Conservation (phyloP, 345 rosid genomes). For the Eucalyptus regnans region DNA sequence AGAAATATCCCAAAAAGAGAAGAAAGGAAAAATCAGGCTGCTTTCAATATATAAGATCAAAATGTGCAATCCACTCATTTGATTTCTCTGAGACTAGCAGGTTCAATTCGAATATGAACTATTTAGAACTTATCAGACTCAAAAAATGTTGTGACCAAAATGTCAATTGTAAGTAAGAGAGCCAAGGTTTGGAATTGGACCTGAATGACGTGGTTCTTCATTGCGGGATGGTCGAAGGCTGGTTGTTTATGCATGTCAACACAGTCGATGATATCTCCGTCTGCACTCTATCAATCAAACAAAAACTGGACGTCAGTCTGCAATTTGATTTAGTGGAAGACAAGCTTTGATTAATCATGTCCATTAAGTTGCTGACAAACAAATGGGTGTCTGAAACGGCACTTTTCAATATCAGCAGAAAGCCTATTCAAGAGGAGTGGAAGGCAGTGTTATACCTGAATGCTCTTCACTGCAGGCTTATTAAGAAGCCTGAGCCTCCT, state of each 20-base stretch:
- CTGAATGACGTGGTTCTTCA: conserved; percentile 34
- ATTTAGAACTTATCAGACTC: not conserved
- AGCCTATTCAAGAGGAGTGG: not conserved
- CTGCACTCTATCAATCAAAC: conserved; percentile 18
- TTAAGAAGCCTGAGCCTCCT: conserved; percentile 25
- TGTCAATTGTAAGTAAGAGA: not conserved
- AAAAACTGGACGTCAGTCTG: not conserved
- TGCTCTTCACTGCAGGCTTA: conserved; percentile 38
- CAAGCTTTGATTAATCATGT: not conserved
- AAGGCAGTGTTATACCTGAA: conserved; percentile 3
- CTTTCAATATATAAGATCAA: not conserved
- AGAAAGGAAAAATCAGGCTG: not conserved
- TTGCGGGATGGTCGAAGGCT: conserved; percentile 37
- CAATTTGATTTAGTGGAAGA: not conserved
- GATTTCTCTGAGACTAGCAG: not conserved
- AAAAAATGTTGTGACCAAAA: not conserved
- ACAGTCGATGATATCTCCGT: conserved; percentile 49
- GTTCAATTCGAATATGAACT: not conserved
- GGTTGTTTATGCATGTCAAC: conserved; percentile 36
- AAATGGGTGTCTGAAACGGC: not conserved
- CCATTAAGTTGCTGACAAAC: not conserved
- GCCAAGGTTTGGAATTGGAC: not conserved
- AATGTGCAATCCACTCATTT: not conserved
- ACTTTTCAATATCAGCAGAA: not conserved
- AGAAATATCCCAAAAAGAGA: not conserved